These are phyloP conservation scores for Moesziomyces aphidis DNA, from an alignment of 1,284 basidiomycete species.

Conservation along the genomic window DNA sequence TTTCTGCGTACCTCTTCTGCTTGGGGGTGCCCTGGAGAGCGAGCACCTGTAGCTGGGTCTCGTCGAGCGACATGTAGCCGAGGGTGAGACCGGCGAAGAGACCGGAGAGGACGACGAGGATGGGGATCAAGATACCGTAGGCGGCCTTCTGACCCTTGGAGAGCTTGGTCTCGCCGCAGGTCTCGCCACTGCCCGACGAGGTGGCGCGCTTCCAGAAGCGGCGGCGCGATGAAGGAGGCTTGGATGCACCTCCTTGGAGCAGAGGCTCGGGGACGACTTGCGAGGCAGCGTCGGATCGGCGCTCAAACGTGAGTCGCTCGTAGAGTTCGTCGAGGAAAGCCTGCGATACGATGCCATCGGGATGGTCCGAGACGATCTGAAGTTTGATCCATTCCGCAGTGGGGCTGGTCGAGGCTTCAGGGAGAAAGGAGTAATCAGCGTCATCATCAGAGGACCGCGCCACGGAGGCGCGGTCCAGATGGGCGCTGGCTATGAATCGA, in stretches of 20 bases:
- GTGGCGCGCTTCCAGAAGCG: constrained; percentile 40
- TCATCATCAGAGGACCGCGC: constrained; percentile 16
- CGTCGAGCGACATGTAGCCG: constrained; percentile 93
- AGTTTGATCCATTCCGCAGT: constrained; percentile 30
- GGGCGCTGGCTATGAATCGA: constrained; percentile 29
- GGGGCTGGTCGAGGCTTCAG: background rate
- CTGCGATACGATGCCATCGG: constrained; percentile 5
- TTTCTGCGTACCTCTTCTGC: constrained; percentile 82
- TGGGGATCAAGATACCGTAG: constrained; percentile 71
- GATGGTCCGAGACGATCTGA: background rate
- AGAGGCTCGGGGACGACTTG: background rate
- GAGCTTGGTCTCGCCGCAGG: constrained; percentile 27
- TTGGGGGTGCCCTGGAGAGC: constrained; percentile 83
- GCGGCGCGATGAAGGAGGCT: constrained; percentile 8
- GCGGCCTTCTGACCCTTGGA: constrained; percentile 42
- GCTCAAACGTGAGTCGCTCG: constrained; percentile 20
- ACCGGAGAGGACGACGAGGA: constrained; percentile 73
- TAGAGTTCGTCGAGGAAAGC: constrained; percentile 40
- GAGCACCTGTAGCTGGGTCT: constrained; percentile 88
- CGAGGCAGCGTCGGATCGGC: constrained; percentile 9
- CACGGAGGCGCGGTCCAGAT: constrained; percentile 9
- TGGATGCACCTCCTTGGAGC: background rate
- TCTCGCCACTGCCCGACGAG: constrained; percentile 1
- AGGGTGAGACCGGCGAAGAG: constrained; percentile 81
- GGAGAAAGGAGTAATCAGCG: background rate